These are phyloP conservation scores for Eucalyptus pauciflora DNA, from an alignment of 345 rosid genomes.

Conservation along the genomic window DNA sequence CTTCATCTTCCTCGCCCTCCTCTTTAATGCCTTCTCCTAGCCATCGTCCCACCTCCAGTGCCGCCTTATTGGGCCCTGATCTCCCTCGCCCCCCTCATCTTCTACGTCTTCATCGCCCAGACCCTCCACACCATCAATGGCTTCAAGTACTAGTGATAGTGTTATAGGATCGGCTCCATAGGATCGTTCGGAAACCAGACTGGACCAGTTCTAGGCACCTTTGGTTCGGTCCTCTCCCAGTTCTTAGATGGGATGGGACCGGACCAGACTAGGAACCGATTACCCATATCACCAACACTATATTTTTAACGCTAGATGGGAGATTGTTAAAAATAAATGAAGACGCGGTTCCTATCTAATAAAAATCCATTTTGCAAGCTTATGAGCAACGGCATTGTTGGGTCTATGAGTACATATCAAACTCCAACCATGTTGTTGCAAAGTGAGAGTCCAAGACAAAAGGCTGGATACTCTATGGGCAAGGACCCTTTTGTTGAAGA, in stretches of 20 bases:
- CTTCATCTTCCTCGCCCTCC: no score
- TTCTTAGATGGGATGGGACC: no score
- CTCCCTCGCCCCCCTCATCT: no score
- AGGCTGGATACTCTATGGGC: not conserved
- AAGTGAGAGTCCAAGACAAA: not conserved
- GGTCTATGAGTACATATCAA: not conserved
- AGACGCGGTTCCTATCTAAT: not conserved
- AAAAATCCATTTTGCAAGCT: not conserved
- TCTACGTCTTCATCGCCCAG: rapidly evolving
- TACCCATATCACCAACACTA: no score
- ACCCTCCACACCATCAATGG: no score
- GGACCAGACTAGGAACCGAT: rapidly evolving
- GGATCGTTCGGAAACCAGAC: rapidly evolving
- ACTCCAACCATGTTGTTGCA: not conserved
- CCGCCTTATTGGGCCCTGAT: no score
- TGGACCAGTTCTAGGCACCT: rapidly evolving
- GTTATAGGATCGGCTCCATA: no score
- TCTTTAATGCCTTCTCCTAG: no score
- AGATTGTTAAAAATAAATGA: not conserved
- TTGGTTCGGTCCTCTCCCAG: rapidly evolving
- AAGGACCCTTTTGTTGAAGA: not conserved
- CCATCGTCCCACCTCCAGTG: no score
- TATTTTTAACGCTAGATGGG: not conserved
- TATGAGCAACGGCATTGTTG: not conserved
- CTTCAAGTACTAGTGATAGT: no score